Base-by-base conservation (phyloP, 108 stramenopile species). In the Poteriospumella lacustris region DNA sequence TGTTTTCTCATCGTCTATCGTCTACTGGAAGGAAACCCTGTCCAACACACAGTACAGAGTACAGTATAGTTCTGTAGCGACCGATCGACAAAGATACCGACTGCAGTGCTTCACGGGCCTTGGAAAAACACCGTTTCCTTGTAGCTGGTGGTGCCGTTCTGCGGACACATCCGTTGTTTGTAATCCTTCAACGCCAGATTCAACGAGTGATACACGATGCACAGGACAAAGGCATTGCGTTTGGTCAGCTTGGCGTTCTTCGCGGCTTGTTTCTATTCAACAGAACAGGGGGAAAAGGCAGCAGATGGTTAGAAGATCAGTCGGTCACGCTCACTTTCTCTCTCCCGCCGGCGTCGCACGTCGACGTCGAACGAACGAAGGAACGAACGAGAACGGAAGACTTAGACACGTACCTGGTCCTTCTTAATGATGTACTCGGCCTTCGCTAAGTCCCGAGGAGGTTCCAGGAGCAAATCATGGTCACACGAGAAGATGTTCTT, bases 401-500 rank as follows among this genome's bases (percentile, higher is more conserved):
- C n/a, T n/a, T n/a, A n/a, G n/a, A n/a, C n/a, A n/a, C n/a, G n/a
- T 52, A 52, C 47, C 47, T 52, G 15, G 19, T 52, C 19, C 47
- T 52, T 52, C 47, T 52, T 9, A 52, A 15, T 15, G 47, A 52
- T 15, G 47, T 15, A 52, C 15, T 52, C 19, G 19, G 9, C 19
- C 47, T 52, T 52, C 15, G 19, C 47, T 31, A 67, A 31, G 19
- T 67, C 39, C 9, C 12, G 15, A 31, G 64, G 40, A 40, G 31
- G 64, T 12, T 67, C 64, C 9, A 67, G 9, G 42, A 38, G 1
- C 59, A 58, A n/a, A n/a, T 29, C 43, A 9, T 31, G 52, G 43
- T 87, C 87, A 73, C 93, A 94, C 12, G 89, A 81, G 24, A 91
- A 76, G 68, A 91, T 87, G 60, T 92, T 85, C 26, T 88, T 88